Base-by-base conservation (phyloP, 306 rosid species). In the Sicyos edulis region DNA sequence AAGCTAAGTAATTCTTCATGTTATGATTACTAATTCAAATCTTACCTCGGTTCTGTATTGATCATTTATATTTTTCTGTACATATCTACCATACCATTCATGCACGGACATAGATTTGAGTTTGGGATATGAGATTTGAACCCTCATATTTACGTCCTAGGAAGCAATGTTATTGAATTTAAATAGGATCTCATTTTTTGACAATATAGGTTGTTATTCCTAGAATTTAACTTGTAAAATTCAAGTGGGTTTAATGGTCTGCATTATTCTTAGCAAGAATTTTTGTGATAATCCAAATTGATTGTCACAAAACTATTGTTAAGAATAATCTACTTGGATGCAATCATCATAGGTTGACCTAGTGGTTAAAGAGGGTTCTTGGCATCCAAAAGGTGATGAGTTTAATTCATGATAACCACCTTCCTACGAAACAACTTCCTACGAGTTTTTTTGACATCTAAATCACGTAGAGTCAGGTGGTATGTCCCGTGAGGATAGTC, bases 1-100 rank as follows among this genome's bases (percentile, higher is more conserved):
- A 56, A 8, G n/a, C 54, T 77, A 32, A 51, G 60, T 74, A 75
- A 70, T 59, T 65, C 24, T 66, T 49, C 24, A 24, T 67, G 20
- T 45, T 21, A 68, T 22, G 17, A 47, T 8, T 69, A 22, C 44
- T 69, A 50, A 69, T 50, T 47, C 45, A 50, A 24, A 22, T 45
- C 44, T 22, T 50, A 49, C 58, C 54, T 21, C 24, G 7, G 2
- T 62, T n/a, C 7, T n/a, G 45, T 1, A 40, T 15, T 37, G 42
- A 8, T 62, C 13, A 62, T 62, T 62, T 37, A 62, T 15, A 62
- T 62, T 62, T 16, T 14, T 62, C 69, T 34, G 34, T 15, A 34
- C 45, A 29, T 26, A n/a, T 15, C 26, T 16, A 12, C 37, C 26
- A 37, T 16, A 22, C 63, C 15, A 63, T n/a, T 11, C 71, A 47